Base-by-base conservation (phyloP, 192 early-diverging fungal genomes). In the Coemansia sp. region DNA sequence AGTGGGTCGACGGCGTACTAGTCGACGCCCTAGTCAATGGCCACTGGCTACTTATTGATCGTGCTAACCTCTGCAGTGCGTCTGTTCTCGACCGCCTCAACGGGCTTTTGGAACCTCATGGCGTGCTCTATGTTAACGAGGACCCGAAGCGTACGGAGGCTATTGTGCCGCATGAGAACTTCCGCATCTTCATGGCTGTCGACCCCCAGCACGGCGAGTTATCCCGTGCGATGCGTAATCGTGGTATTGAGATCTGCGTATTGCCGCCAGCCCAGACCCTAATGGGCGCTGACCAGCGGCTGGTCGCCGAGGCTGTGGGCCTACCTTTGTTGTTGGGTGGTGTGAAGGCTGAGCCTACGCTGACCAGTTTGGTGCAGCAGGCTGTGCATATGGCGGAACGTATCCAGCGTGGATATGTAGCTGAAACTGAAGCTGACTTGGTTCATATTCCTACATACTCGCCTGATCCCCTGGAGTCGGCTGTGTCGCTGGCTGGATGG, bases 1-100 rank as follows among this genome's bases (percentile, higher is more conserved):
- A 99, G 74, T 99, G 97, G 97, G 92, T 97, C 57, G 97, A 99
- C 79, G 95, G 96, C 43, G 89, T 93, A 5, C 85, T 99, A 6
- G 92, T 99, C 33, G 88, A 93, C 36, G 96, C 97, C 5, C 65
- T 99, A 15, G 90, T 95, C 65, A 85, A 93, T 57, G 97, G 96
- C 1, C 86, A 94, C 67, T 99, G 97, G 97, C 82, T 98, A 27
- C 76, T 98, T 34, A 89, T 99, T 41, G 97, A 99, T 76, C 96
- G 97, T 69, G 96, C 95, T 40, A 99, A 99, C 68, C 78, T 97
- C 52, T 98, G 97, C 71, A 94, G 92, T 68, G 90, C 97, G 3
- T 92, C 94, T 18, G 95, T 99, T 38, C 86, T 99, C 54, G 97
- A 99, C 82, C 91, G 97, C 12, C 87, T 99, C 36, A 99, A 99